Evolutionary conservation across 2,329 filamentous ascomycete species (phyloP).

Genomic region (Claviceps digitariae): DNA sequence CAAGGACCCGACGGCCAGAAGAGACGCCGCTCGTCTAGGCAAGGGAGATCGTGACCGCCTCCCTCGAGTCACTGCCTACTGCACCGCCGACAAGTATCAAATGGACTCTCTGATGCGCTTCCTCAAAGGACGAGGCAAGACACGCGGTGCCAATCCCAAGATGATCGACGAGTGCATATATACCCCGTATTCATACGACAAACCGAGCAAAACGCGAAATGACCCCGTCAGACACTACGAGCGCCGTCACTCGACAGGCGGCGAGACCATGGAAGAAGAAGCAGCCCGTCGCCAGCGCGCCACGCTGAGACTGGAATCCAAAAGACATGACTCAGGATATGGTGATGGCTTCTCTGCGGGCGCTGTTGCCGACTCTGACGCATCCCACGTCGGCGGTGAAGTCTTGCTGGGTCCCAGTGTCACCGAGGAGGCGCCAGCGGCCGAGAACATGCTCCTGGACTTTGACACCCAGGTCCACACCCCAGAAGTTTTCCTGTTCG

Average conservation of each 20-base stretch:
- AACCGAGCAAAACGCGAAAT: conserved; percentile 16
- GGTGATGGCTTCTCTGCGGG: conserved; percentile 17
- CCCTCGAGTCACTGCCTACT: conserved; percentile 91
- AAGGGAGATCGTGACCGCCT: conserved; percentile 83
- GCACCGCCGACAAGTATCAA: conserved; percentile 82
- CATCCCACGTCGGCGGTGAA: conserved; percentile 17
- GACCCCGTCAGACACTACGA: conserved; percentile 38
- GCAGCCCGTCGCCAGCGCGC: conserved; percentile 35
- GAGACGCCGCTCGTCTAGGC: conserved; percentile 82
- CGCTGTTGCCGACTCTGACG: conserved; percentile 12
- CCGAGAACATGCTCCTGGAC: conserved; percentile 45
- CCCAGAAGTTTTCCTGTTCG: conserved; percentile 89
- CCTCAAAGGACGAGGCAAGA: conserved; percentile 69
- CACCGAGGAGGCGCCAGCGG: conserved; percentile 24
- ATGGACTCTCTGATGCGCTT: conserved; percentile 84
- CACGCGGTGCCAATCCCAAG: conserved; percentile 72
- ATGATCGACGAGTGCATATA: conserved; percentile 97
- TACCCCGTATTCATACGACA: conserved; percentile 73
- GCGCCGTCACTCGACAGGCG: conserved; percentile 63
- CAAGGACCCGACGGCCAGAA: conserved; percentile 84
- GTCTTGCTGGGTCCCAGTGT: conserved; percentile 21
- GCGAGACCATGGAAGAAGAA: conserved; percentile 33
- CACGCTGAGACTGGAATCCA: conserved; percentile 44
- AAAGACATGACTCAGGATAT: conserved; percentile 19
- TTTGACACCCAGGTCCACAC: conserved; percentile 84